Evolutionary conservation across 1,284 basidiomycete species (phyloP), one percentile per base, ranked within the genome.

Genomic region (Melanopsichium pennsylvanicum): DNA sequence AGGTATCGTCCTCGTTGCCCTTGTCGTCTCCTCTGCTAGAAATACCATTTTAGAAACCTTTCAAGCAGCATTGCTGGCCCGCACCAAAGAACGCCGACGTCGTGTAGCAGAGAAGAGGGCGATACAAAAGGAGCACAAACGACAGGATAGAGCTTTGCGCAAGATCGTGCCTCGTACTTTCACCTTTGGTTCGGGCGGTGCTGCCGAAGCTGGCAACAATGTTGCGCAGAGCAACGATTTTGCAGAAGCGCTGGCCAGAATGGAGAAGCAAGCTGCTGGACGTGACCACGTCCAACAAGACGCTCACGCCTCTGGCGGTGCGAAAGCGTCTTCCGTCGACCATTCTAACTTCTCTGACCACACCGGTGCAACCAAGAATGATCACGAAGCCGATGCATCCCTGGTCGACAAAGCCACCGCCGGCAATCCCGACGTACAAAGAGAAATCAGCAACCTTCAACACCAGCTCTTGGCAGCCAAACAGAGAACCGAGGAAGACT

Each of bases 31-130:
- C 3, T 84, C 89, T 46, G 86, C 86, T 11, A 85, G 89, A 13
- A 89, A 90, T 70, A 88, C 87, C 0, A 85, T 92, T 39, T 82
- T 90, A 21, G 90, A 92, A 55, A 59, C 71, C 4, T 81, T 81
- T 39, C 75, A 82, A 21, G 55, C 66, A 6, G 49, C 62, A 2
- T 67, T 74, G 26, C 11, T 70, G 34, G 51, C 60, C 16, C 40
- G 66, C 2, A 41, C 50, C 7, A 50, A 52, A 29, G 59, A 61
- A n/a, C 51, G 62, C 12, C 39, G 51, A 22, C 37, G 51, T 15
- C 29, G 56, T 3, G 36, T 64, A 2, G 59, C 55, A 4, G 45
- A 62, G 35, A 25, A 57, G 6, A 60, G 22, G 35, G 50, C 47
- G 19, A 50, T 49, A 1, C 54, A 54, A 5, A 52, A 39, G 40